Evolutionary conservation across 495 filamentous ascomycete genomes (phyloP), one percentile per base, ranked within the genome.

Genomic region (Schizothecium vesticola): DNA sequence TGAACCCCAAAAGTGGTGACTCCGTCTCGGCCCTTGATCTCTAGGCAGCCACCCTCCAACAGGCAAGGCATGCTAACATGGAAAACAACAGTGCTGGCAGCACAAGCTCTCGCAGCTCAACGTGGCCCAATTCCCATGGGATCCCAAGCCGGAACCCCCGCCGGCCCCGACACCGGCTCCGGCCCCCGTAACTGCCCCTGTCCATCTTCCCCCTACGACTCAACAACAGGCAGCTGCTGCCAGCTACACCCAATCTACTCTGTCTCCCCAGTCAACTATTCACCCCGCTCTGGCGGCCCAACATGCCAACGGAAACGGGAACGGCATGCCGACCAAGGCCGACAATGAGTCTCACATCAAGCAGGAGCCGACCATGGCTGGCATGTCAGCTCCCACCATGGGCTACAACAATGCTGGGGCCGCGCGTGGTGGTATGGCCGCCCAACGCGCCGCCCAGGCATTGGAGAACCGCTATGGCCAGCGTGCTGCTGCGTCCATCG

Each of bases 61-160:
- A 65, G 24, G 21, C 51, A 12, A n/a, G 57, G 16, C 25, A 63
- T 36, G 31, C 70, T 71, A 65, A 74, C 62, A 64, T 24, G 56
- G 70, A 61, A 56, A n/a, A 43, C 69, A 31, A 71, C 74, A 99
- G 95, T 90, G 85, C 80, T 99, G 96, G 96, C 94, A 97, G 80
- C 83, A 86, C 66, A 96, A 93, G 80, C 87, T 98, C 23, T 90
- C 94, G 0, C 86, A 88, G 71, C 86, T 93, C 60, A 85, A 89
- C 59, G 86, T 97, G 69, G 96, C 94, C 63, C 82, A 87, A 55
- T 98, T 97, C 79, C 96, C 96, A 24, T 99, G 96, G 96, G 96
- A 98, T 74, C 95, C 95, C 70, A 85, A 84, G 80, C 84, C 80
- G 60, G 85, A 85, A 59, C 82, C 82, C 56, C 74, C 76, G 67